These are phyloP conservation scores for Shiraia bambusicola DNA, from an alignment of 2,329 filamentous ascomycete genomes.

Conservation along the genomic window DNA sequence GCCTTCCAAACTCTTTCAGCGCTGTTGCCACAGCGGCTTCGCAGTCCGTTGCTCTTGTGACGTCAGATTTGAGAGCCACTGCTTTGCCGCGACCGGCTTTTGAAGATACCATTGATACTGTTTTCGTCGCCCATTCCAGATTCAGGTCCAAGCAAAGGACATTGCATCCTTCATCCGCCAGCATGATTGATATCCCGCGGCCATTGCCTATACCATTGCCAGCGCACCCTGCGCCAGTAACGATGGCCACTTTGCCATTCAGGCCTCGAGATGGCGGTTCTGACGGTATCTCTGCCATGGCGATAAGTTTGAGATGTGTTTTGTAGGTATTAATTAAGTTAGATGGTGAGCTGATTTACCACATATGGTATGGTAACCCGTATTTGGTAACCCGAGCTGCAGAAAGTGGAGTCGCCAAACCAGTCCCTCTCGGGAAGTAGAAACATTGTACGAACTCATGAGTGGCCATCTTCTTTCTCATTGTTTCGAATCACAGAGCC, in stretches of 20 bases:
- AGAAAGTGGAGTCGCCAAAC: too few species aligned
- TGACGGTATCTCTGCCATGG: constrained; percentile 19
- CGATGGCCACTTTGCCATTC: constrained; percentile 52
- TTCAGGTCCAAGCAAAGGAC: constrained; percentile 62
- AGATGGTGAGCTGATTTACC: too few species aligned
- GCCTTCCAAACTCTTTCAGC: constrained; percentile 53
- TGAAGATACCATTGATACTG: constrained; percentile 54
- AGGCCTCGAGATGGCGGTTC: constrained; percentile 45
- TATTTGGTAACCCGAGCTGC: constrained; percentile 1
- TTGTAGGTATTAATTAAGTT: background rate
- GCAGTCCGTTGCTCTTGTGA: constrained; percentile 58
- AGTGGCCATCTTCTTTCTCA: too few species aligned
- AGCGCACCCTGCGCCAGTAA: constrained; percentile 60
- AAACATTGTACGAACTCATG: too few species aligned
- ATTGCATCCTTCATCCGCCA: constrained; percentile 60
- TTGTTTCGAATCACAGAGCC: too few species aligned
- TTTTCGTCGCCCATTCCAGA: constrained; percentile 53
- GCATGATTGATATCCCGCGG: constrained; percentile 58
- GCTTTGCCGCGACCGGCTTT: constrained; percentile 43
- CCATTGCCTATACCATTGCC: constrained; percentile 64
- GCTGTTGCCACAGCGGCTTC: constrained; percentile 46
- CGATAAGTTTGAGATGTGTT: background rate
- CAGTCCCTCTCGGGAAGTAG: too few species aligned
- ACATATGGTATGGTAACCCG: background rate
- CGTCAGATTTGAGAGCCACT: constrained; percentile 54